Conservation (phyloP, 768 basidiomycete species). For the Ephemerocybe angulata region DNA sequence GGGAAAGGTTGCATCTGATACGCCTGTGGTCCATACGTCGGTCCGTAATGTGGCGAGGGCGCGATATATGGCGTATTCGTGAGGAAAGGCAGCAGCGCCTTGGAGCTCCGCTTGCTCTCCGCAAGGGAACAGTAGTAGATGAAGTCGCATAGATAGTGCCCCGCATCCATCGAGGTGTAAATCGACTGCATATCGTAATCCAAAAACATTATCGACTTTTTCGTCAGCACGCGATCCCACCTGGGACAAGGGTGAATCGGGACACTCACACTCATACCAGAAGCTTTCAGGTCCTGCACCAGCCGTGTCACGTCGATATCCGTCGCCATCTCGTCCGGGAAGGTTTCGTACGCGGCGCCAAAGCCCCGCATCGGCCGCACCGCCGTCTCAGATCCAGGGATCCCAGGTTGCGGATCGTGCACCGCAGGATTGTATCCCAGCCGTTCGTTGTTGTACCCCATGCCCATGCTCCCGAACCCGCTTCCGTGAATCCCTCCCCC, state of each 20-base stretch:
- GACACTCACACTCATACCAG: slow-evolving; percentile 44
- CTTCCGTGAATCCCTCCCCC: slow-evolving; percentile 21
- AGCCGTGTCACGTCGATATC: slow-evolving; percentile 57
- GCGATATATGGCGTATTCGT: slow-evolving; percentile 3
- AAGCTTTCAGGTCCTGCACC: slow-evolving; percentile 50
- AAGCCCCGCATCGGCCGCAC: slow-evolving; percentile 40
- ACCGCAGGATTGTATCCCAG: slow-evolving; percentile 28
- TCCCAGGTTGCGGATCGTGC: slow-evolving; percentile 10
- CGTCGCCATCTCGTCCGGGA: slow-evolving; percentile 55
- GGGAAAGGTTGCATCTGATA: not conserved
- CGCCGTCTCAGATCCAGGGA: slow-evolving; percentile 8
- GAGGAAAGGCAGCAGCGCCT: slow-evolving; percentile 17
- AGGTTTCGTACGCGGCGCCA: slow-evolving; percentile 48
- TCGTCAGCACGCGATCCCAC: slow-evolving; percentile 47
- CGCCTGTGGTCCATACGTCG: not conserved
- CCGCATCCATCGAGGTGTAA: slow-evolving; percentile 71
- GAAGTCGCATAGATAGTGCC: slow-evolving; percentile 74
- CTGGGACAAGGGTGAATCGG: slow-evolving; percentile 7
- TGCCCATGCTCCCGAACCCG: slow-evolving; percentile 32
- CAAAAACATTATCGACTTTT: slow-evolving; percentile 45
- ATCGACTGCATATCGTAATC: slow-evolving; percentile 46
- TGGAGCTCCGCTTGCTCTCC: slow-evolving; percentile 53
- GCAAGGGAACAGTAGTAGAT: slow-evolving; percentile 75
- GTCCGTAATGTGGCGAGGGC: slow-evolving; percentile 1
- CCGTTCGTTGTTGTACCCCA: slow-evolving; percentile 34